Base-by-base conservation (phyloP, 495 filamentous ascomycete species). In the Clavariopsis aquatica region DNA sequence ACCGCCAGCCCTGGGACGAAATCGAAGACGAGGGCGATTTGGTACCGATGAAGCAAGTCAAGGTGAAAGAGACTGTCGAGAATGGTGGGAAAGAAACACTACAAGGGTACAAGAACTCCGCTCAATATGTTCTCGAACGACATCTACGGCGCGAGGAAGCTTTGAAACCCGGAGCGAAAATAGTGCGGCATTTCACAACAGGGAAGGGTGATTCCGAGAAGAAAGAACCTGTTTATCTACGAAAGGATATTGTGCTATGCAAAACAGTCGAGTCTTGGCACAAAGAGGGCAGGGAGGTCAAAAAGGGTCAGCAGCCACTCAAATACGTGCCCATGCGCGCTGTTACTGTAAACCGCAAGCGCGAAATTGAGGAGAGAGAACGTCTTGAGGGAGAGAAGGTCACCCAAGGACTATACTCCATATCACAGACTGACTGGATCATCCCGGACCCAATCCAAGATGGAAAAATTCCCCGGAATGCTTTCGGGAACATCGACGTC, bases 201-300 rank as follows among this genome's bases (percentile, higher is more conserved):
- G 86, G 83, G 9, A 89, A 87, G 69, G 86, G 84, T 66, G 80
- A 82, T 46, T 84, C 86, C 47, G 74, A 80, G 7, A 87, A 87
- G 59, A 83, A 88, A 62, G 90, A 96, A 69, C 87, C 88, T 8
- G 91, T 99, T 1, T 98, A 85, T 75, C 81, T 80, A 10, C 88
- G 93, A 34, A 82, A 82, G 38, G 93, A 97, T 68, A 85, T 99
- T 4, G 84, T 91, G 4, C 77, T 84, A 61, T 96, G 95, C 72
- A 90, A 94, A 70, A 92, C 88, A n/a, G 87, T 88, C 17, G 94
- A 99, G 70, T 95, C 89, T 49, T 98, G 95, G 95, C 95, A 96
- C 71, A 96, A 96, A 71, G 95, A 98, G 82, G 94, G 94, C 23
- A 85, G 93, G 1, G 86, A 84, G 31, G 81, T 95, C 12, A 83